phyloP scores from a whole-genome alignment of 2,329 filamentous ascomycete genomes.

The Fusarium sp. region DNA sequence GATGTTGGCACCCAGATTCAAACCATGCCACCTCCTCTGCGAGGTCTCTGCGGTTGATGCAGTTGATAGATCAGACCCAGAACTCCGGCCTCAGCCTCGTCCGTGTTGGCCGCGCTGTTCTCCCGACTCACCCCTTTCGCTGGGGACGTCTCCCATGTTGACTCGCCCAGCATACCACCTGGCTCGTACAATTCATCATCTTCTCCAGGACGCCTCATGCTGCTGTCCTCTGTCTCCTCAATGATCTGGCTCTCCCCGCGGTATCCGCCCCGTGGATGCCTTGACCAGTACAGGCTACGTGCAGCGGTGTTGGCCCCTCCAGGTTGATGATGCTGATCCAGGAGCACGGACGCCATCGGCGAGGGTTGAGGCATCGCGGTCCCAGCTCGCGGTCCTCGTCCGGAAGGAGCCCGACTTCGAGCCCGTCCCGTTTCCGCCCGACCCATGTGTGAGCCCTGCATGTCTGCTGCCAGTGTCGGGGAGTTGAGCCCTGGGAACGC shows the following conservation, averaged over 20 bases:
- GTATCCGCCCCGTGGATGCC: constrained; percentile 57
- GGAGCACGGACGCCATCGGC: constrained; percentile 77
- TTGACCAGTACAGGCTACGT: constrained; percentile 59
- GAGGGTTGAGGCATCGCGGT: constrained; percentile 63
- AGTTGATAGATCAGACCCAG: constrained; percentile 69
- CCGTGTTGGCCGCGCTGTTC: constrained; percentile 58
- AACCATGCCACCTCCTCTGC: constrained; percentile 55
- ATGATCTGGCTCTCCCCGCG: constrained; percentile 63
- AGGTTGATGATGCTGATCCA: constrained; percentile 82
- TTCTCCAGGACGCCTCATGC: constrained; percentile 58
- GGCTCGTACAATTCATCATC: constrained; percentile 64
- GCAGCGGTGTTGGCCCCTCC: constrained; percentile 57
- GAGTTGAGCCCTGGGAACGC: constrained; percentile 78
- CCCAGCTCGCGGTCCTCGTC: constrained; percentile 46
- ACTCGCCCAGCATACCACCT: constrained; percentile 64
- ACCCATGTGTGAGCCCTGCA: constrained; percentile 60
- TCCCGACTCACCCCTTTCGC: constrained; percentile 62
- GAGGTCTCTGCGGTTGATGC: constrained; percentile 65
- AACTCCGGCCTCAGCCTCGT: constrained; percentile 64
- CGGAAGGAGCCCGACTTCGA: constrained; percentile 53
- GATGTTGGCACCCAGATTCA: constrained; percentile 18
- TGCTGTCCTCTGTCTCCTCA: constrained; percentile 63
- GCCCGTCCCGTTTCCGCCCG: constrained; percentile 57
- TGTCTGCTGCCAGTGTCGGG: constrained; percentile 66
- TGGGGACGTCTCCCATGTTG: constrained; percentile 69